Percentiles rank a stretch among this genome's conserved stretches.
Evolutionary conservation across 164 flowering plant genomes (phyloP).

Genomic region (Umbellularia californica): DNA sequence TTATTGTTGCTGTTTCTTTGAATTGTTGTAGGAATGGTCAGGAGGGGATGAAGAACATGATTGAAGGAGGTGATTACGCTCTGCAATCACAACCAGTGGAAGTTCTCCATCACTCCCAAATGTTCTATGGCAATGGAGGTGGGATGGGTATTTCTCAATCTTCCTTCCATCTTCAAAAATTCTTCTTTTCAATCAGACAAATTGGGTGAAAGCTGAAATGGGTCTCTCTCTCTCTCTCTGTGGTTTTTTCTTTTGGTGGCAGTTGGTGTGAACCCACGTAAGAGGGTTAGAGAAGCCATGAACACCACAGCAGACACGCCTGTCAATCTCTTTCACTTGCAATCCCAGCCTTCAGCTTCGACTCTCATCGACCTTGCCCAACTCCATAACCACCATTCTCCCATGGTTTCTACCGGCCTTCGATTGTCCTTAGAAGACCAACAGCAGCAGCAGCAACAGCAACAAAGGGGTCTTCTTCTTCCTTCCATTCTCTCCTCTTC

Average conservation of each 20-base stretch:
- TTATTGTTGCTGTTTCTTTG: background rate
- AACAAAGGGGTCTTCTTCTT: slow-evolving; percentile 9
- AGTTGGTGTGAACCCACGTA: slow-evolving; percentile 32
- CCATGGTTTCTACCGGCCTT: slow-evolving; percentile 65
- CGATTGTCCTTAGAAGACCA: slow-evolving; percentile 54
- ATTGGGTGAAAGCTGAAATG: background rate
- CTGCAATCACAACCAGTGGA: background rate
- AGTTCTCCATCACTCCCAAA: slow-evolving; percentile 3
- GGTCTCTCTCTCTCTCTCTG: no score
- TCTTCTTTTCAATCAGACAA: background rate
- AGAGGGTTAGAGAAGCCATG: slow-evolving; percentile 54
- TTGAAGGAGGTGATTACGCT: slow-evolving; percentile 11
- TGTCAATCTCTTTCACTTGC: slow-evolving; percentile 33
- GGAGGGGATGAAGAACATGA: slow-evolving; percentile 5
- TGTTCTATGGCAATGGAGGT: slow-evolving; percentile 13
- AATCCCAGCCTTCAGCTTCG: slow-evolving; percentile 30
- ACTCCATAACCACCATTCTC: slow-evolving; percentile 41
- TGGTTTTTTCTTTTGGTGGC: background rate
- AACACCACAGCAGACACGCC: slow-evolving; percentile 14
- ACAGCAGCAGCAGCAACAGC: slow-evolving; percentile 31
- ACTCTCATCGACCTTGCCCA: slow-evolving; percentile 52
- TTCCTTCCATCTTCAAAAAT: background rate
- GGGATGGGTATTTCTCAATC: background rate
- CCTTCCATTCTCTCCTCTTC: slow-evolving; percentile 22
- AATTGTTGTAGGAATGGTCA: slow-evolving; percentile 4